phyloP scores from a whole-genome alignment of 371 early-diverging fungal species.

The Chytridiales sp. region DNA sequence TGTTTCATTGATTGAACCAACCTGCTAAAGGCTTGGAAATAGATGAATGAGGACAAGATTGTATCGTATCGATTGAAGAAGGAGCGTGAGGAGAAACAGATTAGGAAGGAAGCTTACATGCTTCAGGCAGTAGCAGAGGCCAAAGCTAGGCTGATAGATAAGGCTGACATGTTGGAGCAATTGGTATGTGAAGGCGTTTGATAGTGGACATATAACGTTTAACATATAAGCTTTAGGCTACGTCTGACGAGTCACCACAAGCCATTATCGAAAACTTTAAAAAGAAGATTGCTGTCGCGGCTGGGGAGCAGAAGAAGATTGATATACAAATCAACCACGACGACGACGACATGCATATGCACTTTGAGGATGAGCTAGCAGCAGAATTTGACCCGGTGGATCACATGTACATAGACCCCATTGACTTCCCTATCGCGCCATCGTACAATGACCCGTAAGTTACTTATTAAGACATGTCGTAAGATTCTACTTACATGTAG shows the following conservation, averaged over 20 bases:
- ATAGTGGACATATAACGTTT: background rate
- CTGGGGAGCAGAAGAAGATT: background rate
- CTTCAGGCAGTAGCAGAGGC: slow-evolving; percentile 37
- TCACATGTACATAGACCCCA: slow-evolving; percentile 25
- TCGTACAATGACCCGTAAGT: slow-evolving; percentile 34
- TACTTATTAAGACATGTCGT: no score
- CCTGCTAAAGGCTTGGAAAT: background rate
- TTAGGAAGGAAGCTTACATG: slow-evolving; percentile 42
- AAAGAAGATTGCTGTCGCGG: slow-evolving; percentile 2
- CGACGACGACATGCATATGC: slow-evolving; percentile 10
- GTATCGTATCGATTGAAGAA: slow-evolving; percentile 32
- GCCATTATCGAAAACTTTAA: slow-evolving; percentile 21
- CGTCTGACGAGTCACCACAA: slow-evolving; percentile 18
- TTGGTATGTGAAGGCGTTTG: slow-evolving; percentile 22
- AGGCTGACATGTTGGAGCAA: slow-evolving; percentile 36
- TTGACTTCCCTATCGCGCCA: slow-evolving; percentile 16
- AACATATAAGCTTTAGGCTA: slow-evolving; percentile 12
- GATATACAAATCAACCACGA: background rate
- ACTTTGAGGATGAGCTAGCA: slow-evolving; percentile 14
- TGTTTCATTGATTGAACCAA: background rate
- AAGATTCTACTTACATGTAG: no score
- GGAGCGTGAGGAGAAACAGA: slow-evolving; percentile 40
- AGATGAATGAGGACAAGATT: slow-evolving; percentile 37
- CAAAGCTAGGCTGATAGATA: slow-evolving; percentile 30
- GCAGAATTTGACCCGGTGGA: slow-evolving; percentile 38